Base-by-base conservation (phyloP, 805 yeast species). In the Pichia phayaonensis region DNA sequence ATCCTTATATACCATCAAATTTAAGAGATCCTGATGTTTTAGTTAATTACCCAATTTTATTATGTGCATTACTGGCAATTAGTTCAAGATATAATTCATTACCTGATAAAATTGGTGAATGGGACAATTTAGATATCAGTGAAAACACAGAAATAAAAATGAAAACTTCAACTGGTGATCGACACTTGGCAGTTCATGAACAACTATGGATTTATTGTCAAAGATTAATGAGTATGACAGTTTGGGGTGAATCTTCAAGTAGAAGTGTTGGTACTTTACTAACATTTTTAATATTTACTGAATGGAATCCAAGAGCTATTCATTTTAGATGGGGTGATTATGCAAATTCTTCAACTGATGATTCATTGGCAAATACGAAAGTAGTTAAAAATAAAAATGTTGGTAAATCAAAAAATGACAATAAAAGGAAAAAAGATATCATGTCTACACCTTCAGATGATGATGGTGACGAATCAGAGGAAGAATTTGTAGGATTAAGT, bases 251-350 rank as follows among this genome's bases (percentile, higher is more conserved):
- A 62, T 94, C 95, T 0, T 83, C 87, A 52, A 86, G 94, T 8
- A 71, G 96, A 55, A 84, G 94, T 0, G 78, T 90, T 3, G 97
- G 96, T 1, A 88, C 97, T 0, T 83, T 90, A 7, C 74, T 86
- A 53, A 90, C 97, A 0, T 87, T 90, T 61, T 67, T 90, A 46
- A 70, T 90, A 18, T 84, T 88, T 58, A 86, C 96, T 0, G 97
- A 92, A 65, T 90, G 98, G 98, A 89, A 90, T 59, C 97, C 97
- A 4, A 72, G 96, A 48, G 96, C 96, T 3, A 89, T 90, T 53
- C 97, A 90, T 65, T 84, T 90, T 84, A 70, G 89, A 56, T 80
- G 92, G 86, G 69, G 81, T 0, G 96, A 90, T 66, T 86, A 88
- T 67, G 95, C 92, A 1, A 84, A 84, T 58, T 66, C 70, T 46